Conservation (phyloP, 208 protist genomes). For the Trypanosoma lewisi region DNA sequence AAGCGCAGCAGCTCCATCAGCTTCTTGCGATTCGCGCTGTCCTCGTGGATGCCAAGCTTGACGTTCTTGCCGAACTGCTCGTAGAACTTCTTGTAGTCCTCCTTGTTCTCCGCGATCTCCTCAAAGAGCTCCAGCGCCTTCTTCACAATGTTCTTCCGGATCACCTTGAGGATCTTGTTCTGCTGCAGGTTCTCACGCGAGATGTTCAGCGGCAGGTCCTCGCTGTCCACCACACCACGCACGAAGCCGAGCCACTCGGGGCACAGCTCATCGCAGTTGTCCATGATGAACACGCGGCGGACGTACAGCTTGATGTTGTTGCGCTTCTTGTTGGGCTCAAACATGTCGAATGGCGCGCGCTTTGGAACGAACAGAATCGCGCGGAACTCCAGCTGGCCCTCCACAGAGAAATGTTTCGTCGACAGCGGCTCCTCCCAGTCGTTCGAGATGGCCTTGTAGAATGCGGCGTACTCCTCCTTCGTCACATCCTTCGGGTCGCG, state of each 20-base stretch:
- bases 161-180: slow-evolving; percentile 98
- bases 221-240: slow-evolving; percentile 97
- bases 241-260: slow-evolving; percentile 98
- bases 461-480: slow-evolving; percentile 98
- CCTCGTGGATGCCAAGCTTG: slow-evolving; percentile 99
- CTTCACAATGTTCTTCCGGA: slow-evolving; percentile 98
- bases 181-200: slow-evolving; percentile 98
- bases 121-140: slow-evolving; percentile 96
- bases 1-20: slow-evolving; percentile 95
- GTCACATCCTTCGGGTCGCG: slow-evolving; percentile 94
- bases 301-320: slow-evolving; percentile 99
- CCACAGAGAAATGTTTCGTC: slow-evolving; percentile 97
- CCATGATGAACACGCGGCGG: slow-evolving; percentile 98
- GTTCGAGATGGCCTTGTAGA: slow-evolving; percentile 97
- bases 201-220: slow-evolving; percentile 99
- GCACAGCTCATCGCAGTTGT: slow-evolving; percentile 97
- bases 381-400: slow-evolving; percentile 97
- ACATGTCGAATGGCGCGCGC: slow-evolving; percentile 97
- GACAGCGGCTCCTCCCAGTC: slow-evolving; percentile 97
- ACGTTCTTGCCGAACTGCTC: slow-evolving; percentile 97
- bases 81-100: slow-evolving; percentile 99
- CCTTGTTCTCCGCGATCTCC: slow-evolving; percentile 96
- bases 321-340: slow-evolving; percentile 96
- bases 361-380: slow-evolving; percentile 96
- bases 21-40: slow-evolving; percentile 93